A percentile compares a stretch with the other conserved stretches of the same genome.
These are phyloP conservation scores for Dioszegia hungarica DNA, from an alignment of 768 basidiomycete genomes.

Conservation along the genomic window DNA sequence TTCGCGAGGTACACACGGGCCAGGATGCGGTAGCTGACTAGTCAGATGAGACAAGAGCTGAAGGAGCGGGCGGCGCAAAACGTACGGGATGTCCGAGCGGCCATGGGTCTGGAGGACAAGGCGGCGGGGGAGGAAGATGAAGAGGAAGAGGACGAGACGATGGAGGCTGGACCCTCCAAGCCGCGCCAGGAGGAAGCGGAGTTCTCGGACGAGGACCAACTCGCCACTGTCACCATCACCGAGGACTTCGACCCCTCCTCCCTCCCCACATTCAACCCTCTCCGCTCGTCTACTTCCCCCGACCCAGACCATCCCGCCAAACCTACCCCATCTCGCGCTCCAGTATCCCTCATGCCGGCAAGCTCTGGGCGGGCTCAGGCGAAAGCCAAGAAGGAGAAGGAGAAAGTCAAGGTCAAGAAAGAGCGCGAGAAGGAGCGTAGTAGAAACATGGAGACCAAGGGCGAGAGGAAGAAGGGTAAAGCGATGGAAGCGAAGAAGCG, in stretches of 20 bases:
- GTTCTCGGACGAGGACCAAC: slow-evolving; percentile 75
- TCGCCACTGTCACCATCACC: slow-evolving; percentile 83
- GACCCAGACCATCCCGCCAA: slow-evolving; percentile 51
- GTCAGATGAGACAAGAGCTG: slow-evolving; percentile 69
- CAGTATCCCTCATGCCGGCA: slow-evolving; percentile 36
- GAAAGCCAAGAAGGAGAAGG: slow-evolving; percentile 24
- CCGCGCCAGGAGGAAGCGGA: slow-evolving; percentile 55
- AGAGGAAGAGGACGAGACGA: slow-evolving; percentile 14
- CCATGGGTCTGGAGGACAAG: slow-evolving; percentile 49
- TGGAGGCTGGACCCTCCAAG: slow-evolving; percentile 24
- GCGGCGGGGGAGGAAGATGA: slow-evolving; percentile 48
- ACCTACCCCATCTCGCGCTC: slow-evolving; percentile 16
- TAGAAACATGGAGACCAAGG: slow-evolving; percentile 66
- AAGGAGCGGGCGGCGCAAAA: slow-evolving; percentile 74
- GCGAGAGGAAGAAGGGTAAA: slow-evolving; percentile 60
- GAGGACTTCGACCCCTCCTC: slow-evolving; percentile 79
- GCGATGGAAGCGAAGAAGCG: slow-evolving; percentile 63
- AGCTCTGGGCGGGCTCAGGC: slow-evolving; percentile 37
- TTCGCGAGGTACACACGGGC: too few species aligned
- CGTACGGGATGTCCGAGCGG: slow-evolving; percentile 68
- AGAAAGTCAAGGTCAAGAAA: slow-evolving; percentile 20
- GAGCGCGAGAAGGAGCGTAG: slow-evolving; percentile 24
- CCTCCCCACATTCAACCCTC: not conserved
- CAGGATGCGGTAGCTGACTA: not conserved
- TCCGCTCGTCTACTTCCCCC: slow-evolving; percentile 14